Evolutionary conservation across 805 yeast species (phyloP).

Genomic region (Candida wancherniae): DNA sequence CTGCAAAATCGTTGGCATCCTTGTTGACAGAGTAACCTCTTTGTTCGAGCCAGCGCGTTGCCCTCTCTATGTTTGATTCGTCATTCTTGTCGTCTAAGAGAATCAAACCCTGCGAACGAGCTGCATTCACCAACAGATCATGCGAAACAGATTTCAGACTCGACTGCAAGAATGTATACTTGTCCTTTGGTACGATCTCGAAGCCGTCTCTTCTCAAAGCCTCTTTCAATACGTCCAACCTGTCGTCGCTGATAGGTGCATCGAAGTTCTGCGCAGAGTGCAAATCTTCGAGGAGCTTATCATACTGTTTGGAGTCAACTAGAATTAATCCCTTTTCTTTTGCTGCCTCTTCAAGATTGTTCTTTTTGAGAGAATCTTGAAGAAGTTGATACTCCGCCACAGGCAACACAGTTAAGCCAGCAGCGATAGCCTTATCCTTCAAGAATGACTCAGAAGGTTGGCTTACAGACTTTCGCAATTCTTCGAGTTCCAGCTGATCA

Average conservation of each 20-base stretch:
- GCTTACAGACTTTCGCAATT: constrained; percentile 2
- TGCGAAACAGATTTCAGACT: background rate
- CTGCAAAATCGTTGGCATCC: constrained; percentile 1
- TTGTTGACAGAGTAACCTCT: constrained; percentile 4
- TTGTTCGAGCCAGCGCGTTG: constrained; percentile 4
- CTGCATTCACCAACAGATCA: constrained; percentile 3
- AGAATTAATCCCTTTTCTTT: constrained; percentile 5
- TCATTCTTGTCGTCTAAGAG: constrained; percentile 1
- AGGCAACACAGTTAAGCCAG: constrained; percentile 4
- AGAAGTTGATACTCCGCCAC: constrained; percentile 6
- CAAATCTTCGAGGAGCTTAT: constrained; percentile 1
- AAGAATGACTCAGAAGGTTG: constrained; percentile 5
- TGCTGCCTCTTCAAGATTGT: constrained; percentile 2
- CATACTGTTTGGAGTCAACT: constrained; percentile 4
- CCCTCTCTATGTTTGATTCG: constrained; percentile 1
- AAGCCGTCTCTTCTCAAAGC: constrained; percentile 6
- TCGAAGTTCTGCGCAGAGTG: constrained; percentile 3
- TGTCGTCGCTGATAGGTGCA: constrained; percentile 4
- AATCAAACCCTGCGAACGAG: constrained; percentile 2
- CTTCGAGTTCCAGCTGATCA: constrained; percentile 2
- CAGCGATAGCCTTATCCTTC: constrained; percentile 1
- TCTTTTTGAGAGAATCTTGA: constrained; percentile 3
- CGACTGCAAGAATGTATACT: constrained; percentile 5
- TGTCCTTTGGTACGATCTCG: constrained; percentile 5
- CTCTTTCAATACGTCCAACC: constrained; percentile 3